Base-by-base conservation (phyloP, 2,329 filamentous ascomycete genomes). In the Fusarium vanettenii region DNA sequence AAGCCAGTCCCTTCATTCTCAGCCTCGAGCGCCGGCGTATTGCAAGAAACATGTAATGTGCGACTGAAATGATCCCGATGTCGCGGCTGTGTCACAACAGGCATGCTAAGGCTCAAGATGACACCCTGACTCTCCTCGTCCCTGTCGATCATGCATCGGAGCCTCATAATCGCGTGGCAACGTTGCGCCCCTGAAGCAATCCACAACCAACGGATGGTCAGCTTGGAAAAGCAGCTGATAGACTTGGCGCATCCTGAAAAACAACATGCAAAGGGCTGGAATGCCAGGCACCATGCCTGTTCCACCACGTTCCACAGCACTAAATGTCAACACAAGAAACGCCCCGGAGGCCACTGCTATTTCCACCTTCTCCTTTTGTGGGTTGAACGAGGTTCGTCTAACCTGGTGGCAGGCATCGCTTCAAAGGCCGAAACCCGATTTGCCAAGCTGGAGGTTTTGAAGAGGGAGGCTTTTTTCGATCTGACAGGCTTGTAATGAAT, bases 91-190 rank as follows among this genome's bases (percentile, higher is more conserved):
- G 33, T 25, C 72, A 74, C 67, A 27, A 60, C 11, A 61, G 29
- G 16, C 18, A 61, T 48, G 43, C 31, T 11, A 9, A 35, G 29
- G 20, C 43, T 11, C 45, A 5, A 10, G 14, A 31, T 33, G 60
- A 31, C 18, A 11, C 10, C 20, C 31, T n/a, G 35, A 35, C 29
- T 45, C 20, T 43, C 48, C 5, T 20, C 41, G 72, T 69, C n/a
- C 72, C 72, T 74, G 72, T 35, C 61, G 69, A 75, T 74, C 69
- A 35, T 13, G 52, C 16, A 22, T 39, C 57, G 22, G 64, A 22
- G 66, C 45, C 33, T 35, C 60, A 39, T 22, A 13, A 63, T n/a
- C 60, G 33, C 60, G 52, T 60, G 66, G 41, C 25, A 22, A 41
- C 41, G 22, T 22, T 37, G 25, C 39, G 39, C 45, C 60, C 66